A percentile compares a stretch with the other conserved stretches of the same genome.
Evolutionary conservation across 2,329 filamentous ascomycete species (phyloP).

Genomic region (Clonostachys chloroleuca): DNA sequence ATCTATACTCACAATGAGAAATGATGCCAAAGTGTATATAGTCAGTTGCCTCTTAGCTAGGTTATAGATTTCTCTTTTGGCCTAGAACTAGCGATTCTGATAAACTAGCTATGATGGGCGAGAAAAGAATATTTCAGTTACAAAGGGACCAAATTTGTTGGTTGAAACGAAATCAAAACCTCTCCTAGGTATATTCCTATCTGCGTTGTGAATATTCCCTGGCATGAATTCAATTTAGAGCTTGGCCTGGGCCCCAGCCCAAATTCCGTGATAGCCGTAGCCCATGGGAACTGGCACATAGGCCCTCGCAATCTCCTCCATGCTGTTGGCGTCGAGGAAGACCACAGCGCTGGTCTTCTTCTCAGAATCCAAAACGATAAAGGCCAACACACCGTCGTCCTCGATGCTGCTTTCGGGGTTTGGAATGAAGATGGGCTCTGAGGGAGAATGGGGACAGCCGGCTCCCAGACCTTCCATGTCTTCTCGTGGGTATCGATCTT

Average conservation of each 20-base stretch:
- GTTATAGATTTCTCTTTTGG: no score
- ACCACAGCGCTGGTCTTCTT: constrained; percentile 58
- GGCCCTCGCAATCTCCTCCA: constrained; percentile 60
- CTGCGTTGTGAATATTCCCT: no score
- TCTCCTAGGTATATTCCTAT: no score
- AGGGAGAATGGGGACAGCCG: constrained; percentile 53
- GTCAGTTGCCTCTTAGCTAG: no score
- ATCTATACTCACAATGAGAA: no score
- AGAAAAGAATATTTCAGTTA: no score
- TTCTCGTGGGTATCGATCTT: constrained; percentile 61
- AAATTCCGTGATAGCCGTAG: constrained; percentile 60
- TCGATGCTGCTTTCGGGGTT: constrained; percentile 34
- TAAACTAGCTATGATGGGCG: no score
- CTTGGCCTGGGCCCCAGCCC: background rate
- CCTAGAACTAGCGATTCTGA: no score
- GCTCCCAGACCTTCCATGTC: constrained; percentile 50
- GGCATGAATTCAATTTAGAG: no score
- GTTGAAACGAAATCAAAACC: no score
- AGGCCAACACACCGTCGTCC: constrained; percentile 59
- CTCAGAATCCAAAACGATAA: constrained; percentile 58
- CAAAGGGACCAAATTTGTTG: no score
- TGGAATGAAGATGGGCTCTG: constrained; percentile 65
- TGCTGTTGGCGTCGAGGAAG: constrained; percentile 56
- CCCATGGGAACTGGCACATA: constrained; percentile 55
- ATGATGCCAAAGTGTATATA: no score